A percentile compares a stretch with the other conserved stretches of the same genome.
Evolutionary conservation across 371 early-diverging fungal species (phyloP).

Genomic region (Mucor circinelloides): DNA sequence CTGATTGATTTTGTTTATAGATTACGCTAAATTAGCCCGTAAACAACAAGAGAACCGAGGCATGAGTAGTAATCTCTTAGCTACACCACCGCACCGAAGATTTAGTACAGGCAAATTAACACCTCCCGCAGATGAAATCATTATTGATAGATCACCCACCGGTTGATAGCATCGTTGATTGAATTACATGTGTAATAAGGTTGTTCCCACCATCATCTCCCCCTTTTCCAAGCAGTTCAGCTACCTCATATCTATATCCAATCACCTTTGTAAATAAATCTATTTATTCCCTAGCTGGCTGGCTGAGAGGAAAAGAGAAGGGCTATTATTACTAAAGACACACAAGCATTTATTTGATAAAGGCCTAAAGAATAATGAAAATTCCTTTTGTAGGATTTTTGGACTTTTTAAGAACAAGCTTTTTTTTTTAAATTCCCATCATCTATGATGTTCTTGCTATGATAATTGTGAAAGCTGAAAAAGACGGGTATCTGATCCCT

Average conservation of each 20-base stretch:
- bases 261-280: not conserved
- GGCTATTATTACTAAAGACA: not conserved
- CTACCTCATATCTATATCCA: not conserved
- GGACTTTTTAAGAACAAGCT: constrained; percentile 1
- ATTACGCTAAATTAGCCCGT: constrained; percentile 45
- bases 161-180: not conserved
- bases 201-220: not conserved
- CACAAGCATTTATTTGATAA: not conserved
- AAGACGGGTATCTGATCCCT: not conserved
- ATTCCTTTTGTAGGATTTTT: constrained; percentile 3
- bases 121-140: constrained; percentile 3
- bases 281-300: not conserved
- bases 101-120: not conserved
- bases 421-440: not conserved
- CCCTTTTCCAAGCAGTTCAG: not conserved
- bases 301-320: not conserved
- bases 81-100: not conserved
- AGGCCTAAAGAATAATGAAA: not conserved
- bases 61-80: not conserved
- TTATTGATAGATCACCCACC: not conserved
- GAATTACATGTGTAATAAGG: not conserved
- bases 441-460: not conserved
- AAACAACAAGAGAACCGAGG: constrained; percentile 24
- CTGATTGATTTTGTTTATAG: constrained; percentile 1
- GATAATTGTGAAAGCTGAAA: not conserved